Evolutionary conservation across 169 alveolate species (phyloP).

Genomic region (Plasmodium vivax): DNA sequence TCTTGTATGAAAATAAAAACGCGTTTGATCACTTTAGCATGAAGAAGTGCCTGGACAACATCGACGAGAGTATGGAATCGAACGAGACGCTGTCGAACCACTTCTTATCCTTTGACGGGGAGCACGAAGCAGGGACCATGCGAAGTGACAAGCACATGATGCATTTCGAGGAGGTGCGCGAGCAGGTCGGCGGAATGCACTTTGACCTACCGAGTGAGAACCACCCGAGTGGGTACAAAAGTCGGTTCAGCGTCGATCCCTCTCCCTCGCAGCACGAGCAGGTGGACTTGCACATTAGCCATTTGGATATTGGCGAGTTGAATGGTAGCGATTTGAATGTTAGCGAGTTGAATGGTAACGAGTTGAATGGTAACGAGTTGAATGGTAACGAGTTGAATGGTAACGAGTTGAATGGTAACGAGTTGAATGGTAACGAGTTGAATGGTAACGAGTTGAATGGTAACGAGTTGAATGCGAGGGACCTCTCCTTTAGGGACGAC

Average conservation of each 20-base stretch:
- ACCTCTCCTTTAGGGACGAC: slow-evolving; percentile 29
- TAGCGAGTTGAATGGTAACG: not conserved
- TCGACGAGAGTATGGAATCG: slow-evolving; percentile 15
- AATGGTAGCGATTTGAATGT: not conserved
- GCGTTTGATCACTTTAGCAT: slow-evolving; percentile 39
- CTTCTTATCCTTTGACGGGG: slow-evolving; percentile 31
- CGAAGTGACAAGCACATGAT: slow-evolving; percentile 3
- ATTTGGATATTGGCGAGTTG: not conserved
- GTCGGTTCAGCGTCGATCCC: slow-evolving; percentile 49
- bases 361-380: not conserved
- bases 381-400: too few species aligned
- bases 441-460: not conserved
- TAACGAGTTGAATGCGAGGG: not conserved
- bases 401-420: not conserved
- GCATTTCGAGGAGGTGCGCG: slow-evolving; percentile 71
- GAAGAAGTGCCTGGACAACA: slow-evolving; percentile 54
- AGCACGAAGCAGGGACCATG: slow-evolving; percentile 31
- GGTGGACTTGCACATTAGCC: slow-evolving; percentile 46
- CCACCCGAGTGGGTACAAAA: slow-evolving; percentile 11
- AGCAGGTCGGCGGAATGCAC: slow-evolving; percentile 16
- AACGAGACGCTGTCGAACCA: slow-evolving; percentile 35
- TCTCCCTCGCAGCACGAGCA: slow-evolving; percentile 46
- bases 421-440: not conserved
- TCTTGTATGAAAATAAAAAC: slow-evolving; percentile 51
- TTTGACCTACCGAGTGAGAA: slow-evolving; percentile 12